A percentile compares a stretch with the other conserved stretches of the same genome.
These are phyloP conservation scores for Chytriomyces confervae DNA, from an alignment of 192 early-diverging fungal species.

Conservation along the genomic window DNA sequence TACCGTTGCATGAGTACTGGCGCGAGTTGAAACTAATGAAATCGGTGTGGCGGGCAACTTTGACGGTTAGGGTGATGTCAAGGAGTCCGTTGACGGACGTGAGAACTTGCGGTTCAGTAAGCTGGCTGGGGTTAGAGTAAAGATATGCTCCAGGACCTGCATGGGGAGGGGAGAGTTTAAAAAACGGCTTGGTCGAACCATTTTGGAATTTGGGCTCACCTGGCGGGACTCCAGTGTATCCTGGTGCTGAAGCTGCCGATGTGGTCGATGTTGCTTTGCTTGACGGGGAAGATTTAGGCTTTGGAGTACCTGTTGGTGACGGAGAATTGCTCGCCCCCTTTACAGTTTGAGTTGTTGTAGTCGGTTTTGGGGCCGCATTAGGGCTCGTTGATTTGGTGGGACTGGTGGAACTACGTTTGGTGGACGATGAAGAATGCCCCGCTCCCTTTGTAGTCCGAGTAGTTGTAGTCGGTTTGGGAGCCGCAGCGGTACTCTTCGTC, in stretches of 20 bases:
- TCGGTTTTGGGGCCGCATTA: background rate
- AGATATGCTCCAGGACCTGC: background rate
- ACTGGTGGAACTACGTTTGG: too few relatives aligned
- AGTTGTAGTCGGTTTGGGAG: background rate
- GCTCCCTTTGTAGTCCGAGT: background rate
- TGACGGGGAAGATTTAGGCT: background rate
- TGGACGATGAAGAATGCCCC: too few relatives aligned
- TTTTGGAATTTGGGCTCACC: background rate
- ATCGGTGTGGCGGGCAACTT: background rate
- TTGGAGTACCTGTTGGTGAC: background rate
- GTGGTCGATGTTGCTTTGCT: background rate
- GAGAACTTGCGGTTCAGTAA: background rate
- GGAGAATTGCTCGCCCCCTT: background rate
- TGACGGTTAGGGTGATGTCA: background rate
- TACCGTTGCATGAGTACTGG: background rate
- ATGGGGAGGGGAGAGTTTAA: too few relatives aligned
- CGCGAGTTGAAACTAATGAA: conserved; percentile 8
- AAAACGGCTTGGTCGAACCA: too few relatives aligned
- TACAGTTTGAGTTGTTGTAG: background rate
- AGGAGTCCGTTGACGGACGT: background rate
- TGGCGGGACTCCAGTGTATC: background rate
- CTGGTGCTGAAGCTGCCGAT: background rate
- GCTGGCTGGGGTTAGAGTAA: background rate
- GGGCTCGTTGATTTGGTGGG: background rate
- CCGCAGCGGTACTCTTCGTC: background rate